Base-by-base conservation (phyloP, 345 rosid genomes). In the Citrus glauca region DNA sequence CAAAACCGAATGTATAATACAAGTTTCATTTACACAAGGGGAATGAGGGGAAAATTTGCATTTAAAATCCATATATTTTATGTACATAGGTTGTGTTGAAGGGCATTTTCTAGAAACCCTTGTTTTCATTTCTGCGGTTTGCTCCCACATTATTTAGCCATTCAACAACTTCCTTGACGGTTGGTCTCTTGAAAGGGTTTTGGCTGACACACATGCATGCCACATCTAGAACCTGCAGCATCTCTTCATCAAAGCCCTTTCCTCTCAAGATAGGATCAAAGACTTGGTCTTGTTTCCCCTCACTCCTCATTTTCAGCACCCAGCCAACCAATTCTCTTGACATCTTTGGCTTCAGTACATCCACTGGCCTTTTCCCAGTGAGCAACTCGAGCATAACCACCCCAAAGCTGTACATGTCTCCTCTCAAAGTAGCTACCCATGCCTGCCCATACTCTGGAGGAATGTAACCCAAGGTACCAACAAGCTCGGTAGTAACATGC, bases 371-470 rank as follows among this genome's bases (percentile, higher is more conserved):
- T 78, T 85, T 89, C 71, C 91, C 90, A 0, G 89, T 87, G 55
- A 89, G 86, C 55, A 89, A 80, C 82, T 89, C 91, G 9, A 89
- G 89, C 87, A 89, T 85, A 27, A 89, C 91, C 48, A 89, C 88
- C 28, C 91, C 91, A 48, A 89, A 87, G 85, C 92, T 89, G 83
- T 89, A 89, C 85, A 89, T 82, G 74, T 89, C 92, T 55, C 92
- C 92, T 80, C 92, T 81, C 83, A 89, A 60, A 69, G 92, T 87
- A 40, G 92, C 92, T 74, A 87, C 83, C 92, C 90, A 89, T 27
- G 92, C 92, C 79, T 87, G 92, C 74, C 90, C 92, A 37, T 89
- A 89, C 75, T 89, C 91, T 60, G 91, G 91, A 45, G 91, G 91
- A 76, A 89, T 89, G 78, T 89, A 89, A 53, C 92, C 92, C 81